phyloP scores from a whole-genome alignment of 495 filamentous ascomycete species.

The Talaromyces wortmannii region DNA sequence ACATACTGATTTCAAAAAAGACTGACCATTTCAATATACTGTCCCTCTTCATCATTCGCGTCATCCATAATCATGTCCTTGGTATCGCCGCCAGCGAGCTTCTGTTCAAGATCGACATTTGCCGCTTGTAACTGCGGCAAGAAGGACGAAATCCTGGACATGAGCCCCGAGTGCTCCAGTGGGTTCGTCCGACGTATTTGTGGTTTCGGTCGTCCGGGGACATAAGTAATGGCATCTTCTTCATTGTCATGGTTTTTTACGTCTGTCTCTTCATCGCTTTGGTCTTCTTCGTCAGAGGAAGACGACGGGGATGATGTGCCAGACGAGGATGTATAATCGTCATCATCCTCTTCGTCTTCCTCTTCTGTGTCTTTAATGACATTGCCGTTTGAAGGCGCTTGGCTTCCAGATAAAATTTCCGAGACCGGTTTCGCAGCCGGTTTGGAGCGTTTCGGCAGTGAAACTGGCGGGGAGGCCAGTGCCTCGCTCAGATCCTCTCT shows the following conservation, averaged over 20 bases:
- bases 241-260: not conserved
- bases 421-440: not conserved
- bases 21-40: slow-evolving; percentile 49
- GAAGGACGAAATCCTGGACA: slow-evolving; percentile 36
- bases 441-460: not conserved
- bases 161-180: slow-evolving; percentile 17
- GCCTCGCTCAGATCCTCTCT: too few species aligned
- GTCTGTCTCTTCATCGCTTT: slow-evolving; percentile 9
- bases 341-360: slow-evolving; percentile 1
- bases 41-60: slow-evolving; percentile 18
- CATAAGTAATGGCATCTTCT: slow-evolving; percentile 12
- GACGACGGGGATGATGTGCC: slow-evolving; percentile 24
- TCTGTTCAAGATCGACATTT: slow-evolving; percentile 38
- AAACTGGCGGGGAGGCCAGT: not conserved
- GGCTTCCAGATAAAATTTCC: not conserved
- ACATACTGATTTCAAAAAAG: too few species aligned
- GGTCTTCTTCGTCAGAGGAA: slow-evolving; percentile 14
- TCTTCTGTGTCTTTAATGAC: not conserved
- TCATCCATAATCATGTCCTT: slow-evolving; percentile 31
- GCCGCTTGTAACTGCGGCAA: slow-evolving; percentile 40
- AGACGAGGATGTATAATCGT: slow-evolving; percentile 34
- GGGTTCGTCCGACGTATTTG: slow-evolving; percentile 21
- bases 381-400: not conserved
- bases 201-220: slow-evolving; percentile 29
- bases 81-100: slow-evolving; percentile 28